Percentiles rank a stretch among this genome's conserved stretches.
These are phyloP conservation scores for Trametes gibbosa DNA, from an alignment of 768 basidiomycete species.

Conservation along the genomic window DNA sequence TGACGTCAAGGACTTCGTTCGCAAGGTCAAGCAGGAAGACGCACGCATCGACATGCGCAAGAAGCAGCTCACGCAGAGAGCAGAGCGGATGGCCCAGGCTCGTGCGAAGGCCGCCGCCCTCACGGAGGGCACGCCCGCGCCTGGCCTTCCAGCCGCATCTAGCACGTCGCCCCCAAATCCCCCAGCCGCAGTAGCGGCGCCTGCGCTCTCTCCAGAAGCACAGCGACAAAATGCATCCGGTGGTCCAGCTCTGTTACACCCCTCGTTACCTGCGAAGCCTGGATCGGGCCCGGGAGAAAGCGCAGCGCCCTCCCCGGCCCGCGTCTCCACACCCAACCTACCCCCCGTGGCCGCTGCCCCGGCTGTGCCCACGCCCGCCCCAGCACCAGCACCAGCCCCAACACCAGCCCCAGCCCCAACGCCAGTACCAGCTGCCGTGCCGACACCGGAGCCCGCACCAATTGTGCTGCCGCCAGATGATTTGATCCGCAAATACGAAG, in stretches of 20 bases:
- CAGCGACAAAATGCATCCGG: constrained; percentile 28
- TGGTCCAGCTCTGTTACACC: constrained; percentile 51
- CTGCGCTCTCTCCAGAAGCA: constrained; percentile 18
- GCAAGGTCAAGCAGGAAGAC: constrained; percentile 68
- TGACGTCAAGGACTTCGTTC: constrained; percentile 71
- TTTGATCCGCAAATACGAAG: constrained; percentile 58
- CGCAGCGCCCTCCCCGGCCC: constrained; percentile 30
- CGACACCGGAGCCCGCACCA: constrained; percentile 13
- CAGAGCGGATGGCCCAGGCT: constrained; percentile 37
- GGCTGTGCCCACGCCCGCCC: constrained; percentile 24
- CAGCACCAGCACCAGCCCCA: constrained; percentile 26
- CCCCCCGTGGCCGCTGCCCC: constrained; percentile 29
- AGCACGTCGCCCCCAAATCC: constrained; percentile 1
- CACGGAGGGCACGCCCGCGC: constrained; percentile 6
- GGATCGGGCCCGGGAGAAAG: constrained; percentile 34
- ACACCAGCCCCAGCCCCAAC: neutral
- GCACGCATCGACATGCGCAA: constrained; percentile 53
- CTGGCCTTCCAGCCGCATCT: constrained; percentile 4
- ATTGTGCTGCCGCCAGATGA: constrained; percentile 39
- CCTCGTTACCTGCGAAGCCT: constrained; percentile 72
- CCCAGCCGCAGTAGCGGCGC: neutral
- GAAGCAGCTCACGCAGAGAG: constrained; percentile 37
- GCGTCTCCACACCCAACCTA: constrained; percentile 24
- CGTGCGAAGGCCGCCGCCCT: constrained; percentile 41
- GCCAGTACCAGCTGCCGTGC: neutral